Evolutionary conservation across 192 early-diverging fungal species (phyloP).

Genomic region (Linnemannia elongata): DNA sequence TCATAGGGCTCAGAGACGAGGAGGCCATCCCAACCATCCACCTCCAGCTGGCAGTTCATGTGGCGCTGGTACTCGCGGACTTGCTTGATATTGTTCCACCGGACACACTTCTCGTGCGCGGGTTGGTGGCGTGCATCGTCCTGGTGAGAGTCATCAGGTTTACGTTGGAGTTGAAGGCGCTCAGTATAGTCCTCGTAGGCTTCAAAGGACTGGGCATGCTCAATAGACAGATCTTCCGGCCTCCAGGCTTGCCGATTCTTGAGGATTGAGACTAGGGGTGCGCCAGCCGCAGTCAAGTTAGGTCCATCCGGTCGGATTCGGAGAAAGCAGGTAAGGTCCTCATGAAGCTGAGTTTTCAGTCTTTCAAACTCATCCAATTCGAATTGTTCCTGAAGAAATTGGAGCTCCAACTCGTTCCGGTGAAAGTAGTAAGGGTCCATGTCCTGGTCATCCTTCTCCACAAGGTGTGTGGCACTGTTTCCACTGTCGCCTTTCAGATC

Average conservation of each 20-base stretch:
- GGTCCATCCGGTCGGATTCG: neutral
- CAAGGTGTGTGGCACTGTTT: neutral
- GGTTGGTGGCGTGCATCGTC: no score
- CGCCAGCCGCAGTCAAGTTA: neutral
- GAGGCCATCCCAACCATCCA: neutral
- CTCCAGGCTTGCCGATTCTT: slow-evolving; percentile 12
- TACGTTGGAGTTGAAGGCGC: neutral
- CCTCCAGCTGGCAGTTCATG: neutral
- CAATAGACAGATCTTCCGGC: neutral
- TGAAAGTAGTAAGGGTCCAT: neutral
- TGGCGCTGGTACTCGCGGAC: slow-evolving; percentile 24
- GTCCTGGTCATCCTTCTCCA: neutral
- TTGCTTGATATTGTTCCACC: slow-evolving; percentile 11
- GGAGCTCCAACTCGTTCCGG: neutral
- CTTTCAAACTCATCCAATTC: neutral
- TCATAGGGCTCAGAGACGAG: neutral
- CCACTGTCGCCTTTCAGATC: neutral
- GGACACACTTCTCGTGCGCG: neutral
- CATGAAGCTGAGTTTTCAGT: neutral
- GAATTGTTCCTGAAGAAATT: neutral
- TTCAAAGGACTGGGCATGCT: neutral
- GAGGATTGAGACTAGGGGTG: neutral
- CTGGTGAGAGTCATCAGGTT: neutral
- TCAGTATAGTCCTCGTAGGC: slow-evolving; percentile 11
- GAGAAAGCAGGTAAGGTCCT: neutral